Base-by-base conservation (phyloP, 495 filamentous ascomycete species). In the Echria macrotheca region DNA sequence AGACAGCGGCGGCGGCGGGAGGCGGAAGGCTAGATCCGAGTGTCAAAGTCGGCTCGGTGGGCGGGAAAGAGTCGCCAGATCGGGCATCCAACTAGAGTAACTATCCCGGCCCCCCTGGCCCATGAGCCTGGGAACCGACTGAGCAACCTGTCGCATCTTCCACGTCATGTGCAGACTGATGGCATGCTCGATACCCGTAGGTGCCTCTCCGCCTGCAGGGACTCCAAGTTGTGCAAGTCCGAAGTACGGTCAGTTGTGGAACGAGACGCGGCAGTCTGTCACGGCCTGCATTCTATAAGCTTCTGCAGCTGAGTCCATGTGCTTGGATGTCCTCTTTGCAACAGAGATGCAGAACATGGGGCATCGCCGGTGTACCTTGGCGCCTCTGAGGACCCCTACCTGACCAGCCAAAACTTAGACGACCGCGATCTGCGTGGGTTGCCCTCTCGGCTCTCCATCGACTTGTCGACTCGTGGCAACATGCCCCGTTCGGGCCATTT, bases 221-320 rank as follows among this genome's bases (percentile, higher is more conserved):
- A 41, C 44, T 39, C 17, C 19, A 8, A 15, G 38, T 31, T 26
- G 37, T 44, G 50, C 50, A 49, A 31, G 44, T 29, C 38, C 49
- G 31, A 41, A 52, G 41, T 44, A 47, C 31, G 38, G 43, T 42
- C 39, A 42, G 50, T 29, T 45, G 41, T 54, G 48, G 55, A 33
- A 58, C 57, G 48, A 23, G 47, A 40, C 50, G 50, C 55, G 24
- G 45, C 55, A 58, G 47, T 51, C 42, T 60, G 54, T 58, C 51
- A 60, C 42, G 25, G 42, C 38, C 43, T 43, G 14, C 24, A 21
- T 29, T 21, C 22, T 26, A 18, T 12, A 21, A n/a, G 28, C 24
- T 46, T 40, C 25, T 44, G 47, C 24, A 52, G 33, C 36, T 15
- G 17, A 23, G 17, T 29, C 26, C 5, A 21, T 38, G 35, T 53